Conservation (phyloP, 352 stramenopile species). For the Aphanomyces stellatus region DNA sequence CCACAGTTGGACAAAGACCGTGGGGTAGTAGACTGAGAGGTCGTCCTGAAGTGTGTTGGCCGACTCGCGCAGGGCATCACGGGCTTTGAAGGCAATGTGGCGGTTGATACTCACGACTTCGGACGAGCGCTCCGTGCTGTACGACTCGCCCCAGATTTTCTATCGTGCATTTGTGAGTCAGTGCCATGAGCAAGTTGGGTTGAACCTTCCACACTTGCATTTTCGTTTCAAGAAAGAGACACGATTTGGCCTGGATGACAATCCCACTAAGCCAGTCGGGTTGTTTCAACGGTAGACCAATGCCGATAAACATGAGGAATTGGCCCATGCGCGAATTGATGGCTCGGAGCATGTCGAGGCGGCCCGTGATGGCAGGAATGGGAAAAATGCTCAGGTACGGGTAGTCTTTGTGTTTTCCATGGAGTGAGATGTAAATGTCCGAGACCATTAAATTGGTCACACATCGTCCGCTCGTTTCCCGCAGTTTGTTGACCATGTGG, state of each 20-base stretch:
- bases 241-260: constrained; percentile 6
- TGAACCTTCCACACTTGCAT: constrained; percentile 20
- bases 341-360: constrained; percentile 7
- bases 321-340: constrained; percentile 2
- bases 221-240: constrained; percentile 17
- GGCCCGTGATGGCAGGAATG: constrained; percentile 5
- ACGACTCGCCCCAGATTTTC: constrained; percentile 21
- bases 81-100: constrained; percentile 17
- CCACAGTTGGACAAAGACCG: constrained; percentile 16
- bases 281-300: constrained; percentile 2
- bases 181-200: no score
- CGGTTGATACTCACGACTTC: constrained; percentile 20
- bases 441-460: constrained; percentile 7
- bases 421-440: background rate
- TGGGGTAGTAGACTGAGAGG: background rate
- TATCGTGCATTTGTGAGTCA: background rate
- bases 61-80: background rate
- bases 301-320: constrained; percentile 17
- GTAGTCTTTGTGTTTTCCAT: constrained; percentile 13
- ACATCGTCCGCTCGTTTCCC: constrained; percentile 7
- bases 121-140: constrained; percentile 17
- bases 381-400: constrained; percentile 7
- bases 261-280: constrained; percentile 1
- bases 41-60: background rate
- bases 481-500: constrained; percentile 16